Evolutionary conservation across 768 basidiomycete species (phyloP), one percentile per base, ranked within the genome.

Genomic region (Mycena venus): DNA sequence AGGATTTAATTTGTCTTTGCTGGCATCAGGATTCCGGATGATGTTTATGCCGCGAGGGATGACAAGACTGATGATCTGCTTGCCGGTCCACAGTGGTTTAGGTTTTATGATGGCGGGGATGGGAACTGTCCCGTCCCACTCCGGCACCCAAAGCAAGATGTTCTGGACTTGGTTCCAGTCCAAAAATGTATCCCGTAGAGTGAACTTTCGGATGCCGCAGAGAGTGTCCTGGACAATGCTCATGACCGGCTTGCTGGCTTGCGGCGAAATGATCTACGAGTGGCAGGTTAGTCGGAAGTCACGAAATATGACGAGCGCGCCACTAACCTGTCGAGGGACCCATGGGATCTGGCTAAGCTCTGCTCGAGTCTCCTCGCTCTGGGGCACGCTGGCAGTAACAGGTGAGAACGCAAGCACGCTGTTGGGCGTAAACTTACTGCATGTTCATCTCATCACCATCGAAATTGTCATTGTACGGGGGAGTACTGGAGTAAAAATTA

Each of bases 401-500:
- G 68, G 66, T 76, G 56, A 55, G 70, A 55, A 23, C 19, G 21
- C 38, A n/a, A 47, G 49, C 31, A 29, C 59, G 15, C 2, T 19
- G 12, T 23, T 36, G 32, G 25, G n/a, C 58, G 29, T 0, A 32
- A 65, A 92, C 95, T 61, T 90, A 98, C 96, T 99, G 98, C 94
- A 99, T 95, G 86, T 99, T 99, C 98, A 99, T 99, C 83, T 99
- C 98, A 80, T 99, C 98, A 78, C 98, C 98, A 80, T 99, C 98
- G 85, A 99, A 99, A 86, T 99, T 97, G 82, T 98, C 98, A 80
- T 99, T 99, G 85, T 99, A 99, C 0, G 98, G 98, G 40, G 97
- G 96, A 11, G 97, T 99, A 66, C 94, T 95, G 68, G 74, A 74
- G 74, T 21, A 61, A 67, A 68, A 75, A 66, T 83, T 83, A 83